Base-by-base conservation (phyloP, 129 eudicot genomes). In the Cynara cardunculus region DNA sequence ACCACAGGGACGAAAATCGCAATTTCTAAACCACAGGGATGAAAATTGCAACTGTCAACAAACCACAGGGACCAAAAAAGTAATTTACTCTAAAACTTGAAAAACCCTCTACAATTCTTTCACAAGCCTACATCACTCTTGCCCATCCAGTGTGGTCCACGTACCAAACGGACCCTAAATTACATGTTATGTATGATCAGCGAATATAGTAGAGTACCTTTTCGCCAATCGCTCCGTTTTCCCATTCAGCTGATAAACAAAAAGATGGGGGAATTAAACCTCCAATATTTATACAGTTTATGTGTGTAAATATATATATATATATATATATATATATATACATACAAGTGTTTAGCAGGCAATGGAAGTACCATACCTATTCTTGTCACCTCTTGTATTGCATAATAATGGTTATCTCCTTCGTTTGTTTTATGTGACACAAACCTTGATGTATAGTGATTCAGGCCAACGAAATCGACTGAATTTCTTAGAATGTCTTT, bases 371-470 rank as follows among this genome's bases (percentile, higher is more conserved):
- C 24, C 71, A 25, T 78, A 92, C 97, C 92, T 49, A 88, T 81
- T 77, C 77, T 83, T 61, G 78, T 89, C 69, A 84, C 84, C 81
- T 85, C 94, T 78, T 89, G 97, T 14, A 14, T 85, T 73, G 82
- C 83, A 80, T 86, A 89, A 73, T 82, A 89, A 24, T 86, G 75
- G 34, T 75, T 78, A 22, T 72, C 81, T 81, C 82, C 82, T 37
- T 71, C 24, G 74, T 83, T 80, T 69, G 87, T 83, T 28, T 71
- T 53, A 83, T 88, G 88, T 34, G 85, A 68, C 84, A 86, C 83
- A 87, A 89, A 86, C 75, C 94, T 89, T 76, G 94, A 82, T 46
- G 94, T 92, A 71, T 92, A 92, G 77, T 92, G 97, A 82, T 92
- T 92, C 68, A 92, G 75, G 26, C 97, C 97, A 64, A 92, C 64